Evolutionary conservation across 371 early-diverging fungal species (phyloP).

Genomic region (Mortierella sp.): DNA sequence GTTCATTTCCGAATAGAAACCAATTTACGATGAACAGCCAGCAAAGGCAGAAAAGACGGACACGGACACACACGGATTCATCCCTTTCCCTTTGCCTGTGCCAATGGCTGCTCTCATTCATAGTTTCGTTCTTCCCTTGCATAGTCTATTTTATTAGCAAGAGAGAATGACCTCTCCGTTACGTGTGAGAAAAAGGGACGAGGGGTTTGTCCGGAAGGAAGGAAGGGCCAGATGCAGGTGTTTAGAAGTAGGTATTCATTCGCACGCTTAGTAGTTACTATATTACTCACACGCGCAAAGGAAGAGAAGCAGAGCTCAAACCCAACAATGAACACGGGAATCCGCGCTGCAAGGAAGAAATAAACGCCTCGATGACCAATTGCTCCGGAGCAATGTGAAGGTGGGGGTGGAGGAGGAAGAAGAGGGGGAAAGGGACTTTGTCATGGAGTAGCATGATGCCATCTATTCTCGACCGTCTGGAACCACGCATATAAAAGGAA

Average conservation of each 20-base stretch:
- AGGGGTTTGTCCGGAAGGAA: background rate
- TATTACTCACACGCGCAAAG: background rate
- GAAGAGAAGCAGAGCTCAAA: too few species aligned
- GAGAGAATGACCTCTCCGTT: background rate
- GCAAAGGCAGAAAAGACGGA: background rate
- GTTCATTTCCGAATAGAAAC: conserved; percentile 9
- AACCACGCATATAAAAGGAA: conserved; percentile 15
- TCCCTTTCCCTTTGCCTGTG: background rate
- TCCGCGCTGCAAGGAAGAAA: background rate
- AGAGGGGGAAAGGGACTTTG: background rate
- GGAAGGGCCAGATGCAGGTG: background rate
- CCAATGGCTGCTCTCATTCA: background rate
- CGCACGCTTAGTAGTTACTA: background rate
- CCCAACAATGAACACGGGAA: conserved; percentile 9
- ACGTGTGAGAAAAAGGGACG: background rate
- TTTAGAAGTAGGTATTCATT: conserved; percentile 13
- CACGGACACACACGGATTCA: conserved; percentile 15
- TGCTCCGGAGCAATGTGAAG: background rate
- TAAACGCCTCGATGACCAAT: conserved; percentile 7
- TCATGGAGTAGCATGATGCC: background rate
- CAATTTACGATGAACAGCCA: background rate
- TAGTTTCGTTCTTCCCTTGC: background rate
- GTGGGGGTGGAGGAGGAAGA: background rate
- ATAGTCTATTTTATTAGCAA: background rate
- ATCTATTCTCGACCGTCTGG: conserved; percentile 1